These are phyloP conservation scores for Blumeriella jaapii DNA, from an alignment of 2,329 filamentous ascomycete genomes.

Conservation along the genomic window DNA sequence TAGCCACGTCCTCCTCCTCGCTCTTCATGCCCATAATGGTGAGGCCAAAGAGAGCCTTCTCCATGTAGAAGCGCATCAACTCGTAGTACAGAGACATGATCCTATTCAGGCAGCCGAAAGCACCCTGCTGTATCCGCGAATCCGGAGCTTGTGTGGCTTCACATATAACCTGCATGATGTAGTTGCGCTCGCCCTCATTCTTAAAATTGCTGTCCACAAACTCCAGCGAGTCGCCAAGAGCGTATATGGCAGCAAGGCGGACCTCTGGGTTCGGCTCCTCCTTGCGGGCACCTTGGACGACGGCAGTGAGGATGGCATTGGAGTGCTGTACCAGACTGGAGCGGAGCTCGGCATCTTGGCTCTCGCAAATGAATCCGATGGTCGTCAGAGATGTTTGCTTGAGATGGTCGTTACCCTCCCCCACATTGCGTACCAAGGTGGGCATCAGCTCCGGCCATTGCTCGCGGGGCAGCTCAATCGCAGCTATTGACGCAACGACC, in stretches of 20 bases:
- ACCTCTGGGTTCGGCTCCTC: slow-evolving; percentile 90
- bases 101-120: slow-evolving; percentile 93
- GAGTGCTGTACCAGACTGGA: slow-evolving; percentile 75
- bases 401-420: slow-evolving; percentile 71
- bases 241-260: slow-evolving; percentile 82
- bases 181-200: slow-evolving; percentile 97
- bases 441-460: slow-evolving; percentile 92
- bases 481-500: slow-evolving; percentile 88
- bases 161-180: slow-evolving; percentile 99
- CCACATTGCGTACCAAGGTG: slow-evolving; percentile 83
- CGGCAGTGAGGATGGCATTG: slow-evolving; percentile 94
- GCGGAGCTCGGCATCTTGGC: slow-evolving; percentile 77
- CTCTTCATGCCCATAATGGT: slow-evolving; percentile 99
- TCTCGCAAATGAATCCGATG: slow-evolving; percentile 98
- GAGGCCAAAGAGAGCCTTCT: slow-evolving; percentile 94
- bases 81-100: slow-evolving; percentile 99
- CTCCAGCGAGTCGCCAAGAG: slow-evolving; percentile 90
- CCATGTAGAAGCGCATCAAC: slow-evolving; percentile 99
- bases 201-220: slow-evolving; percentile 98
- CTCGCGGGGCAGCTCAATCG: slow-evolving; percentile 84
- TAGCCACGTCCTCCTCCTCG: slow-evolving; percentile 93
- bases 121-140: slow-evolving; percentile 82
- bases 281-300: slow-evolving; percentile 93
- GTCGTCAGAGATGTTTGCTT: slow-evolving; percentile 91
- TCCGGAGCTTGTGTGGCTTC: slow-evolving; percentile 95